Evolutionary conservation across 2,329 filamentous ascomycete species (phyloP).

Genomic region (Epichloe baconii): DNA sequence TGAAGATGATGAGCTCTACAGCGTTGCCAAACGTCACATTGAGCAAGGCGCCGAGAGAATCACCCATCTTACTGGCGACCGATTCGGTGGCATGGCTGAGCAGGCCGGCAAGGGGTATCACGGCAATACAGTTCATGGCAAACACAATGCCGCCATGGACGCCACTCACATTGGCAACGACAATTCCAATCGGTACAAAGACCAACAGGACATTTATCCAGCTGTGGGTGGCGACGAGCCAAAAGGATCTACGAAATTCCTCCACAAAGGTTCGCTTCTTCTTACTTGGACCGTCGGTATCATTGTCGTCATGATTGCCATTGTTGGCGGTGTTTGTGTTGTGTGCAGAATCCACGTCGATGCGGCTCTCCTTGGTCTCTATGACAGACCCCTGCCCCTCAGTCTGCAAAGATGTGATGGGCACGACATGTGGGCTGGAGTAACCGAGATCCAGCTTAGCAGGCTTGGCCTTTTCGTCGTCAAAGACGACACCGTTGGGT

Average conservation of each 20-base stretch:
- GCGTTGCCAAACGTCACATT: slow-evolving; percentile 72
- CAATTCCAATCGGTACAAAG: slow-evolving; percentile 69
- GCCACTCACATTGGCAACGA: slow-evolving; percentile 39
- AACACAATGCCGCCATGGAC: slow-evolving; percentile 52
- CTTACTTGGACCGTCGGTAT: slow-evolving; percentile 6
- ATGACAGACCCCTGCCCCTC: slow-evolving; percentile 45
- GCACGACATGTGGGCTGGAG: slow-evolving; percentile 17
- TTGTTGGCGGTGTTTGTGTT: slow-evolving; percentile 15
- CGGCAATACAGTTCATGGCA: slow-evolving; percentile 61
- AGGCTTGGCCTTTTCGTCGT: slow-evolving; percentile 10
- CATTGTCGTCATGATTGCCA: slow-evolving; percentile 12
- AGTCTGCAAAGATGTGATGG: slow-evolving; percentile 34
- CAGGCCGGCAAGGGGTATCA: slow-evolving; percentile 60
- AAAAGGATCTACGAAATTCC: slow-evolving; percentile 36
- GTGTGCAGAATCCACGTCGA: slow-evolving; percentile 8
- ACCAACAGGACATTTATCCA: slow-evolving; percentile 67
- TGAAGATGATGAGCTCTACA: slow-evolving; percentile 66
- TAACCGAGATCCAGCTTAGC: slow-evolving; percentile 12
- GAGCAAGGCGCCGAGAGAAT: slow-evolving; percentile 58
- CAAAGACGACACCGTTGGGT: slow-evolving; percentile 2
- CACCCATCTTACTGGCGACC: slow-evolving; percentile 58
- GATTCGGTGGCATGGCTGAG: slow-evolving; percentile 64
- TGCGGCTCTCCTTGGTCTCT: slow-evolving; percentile 18
- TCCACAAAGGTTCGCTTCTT: slow-evolving; percentile 30
- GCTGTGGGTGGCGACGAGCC: slow-evolving; percentile 54